Evolutionary conservation across 257 asterid species (phyloP).

Genomic region (Rauvolfia tetraphylla): DNA sequence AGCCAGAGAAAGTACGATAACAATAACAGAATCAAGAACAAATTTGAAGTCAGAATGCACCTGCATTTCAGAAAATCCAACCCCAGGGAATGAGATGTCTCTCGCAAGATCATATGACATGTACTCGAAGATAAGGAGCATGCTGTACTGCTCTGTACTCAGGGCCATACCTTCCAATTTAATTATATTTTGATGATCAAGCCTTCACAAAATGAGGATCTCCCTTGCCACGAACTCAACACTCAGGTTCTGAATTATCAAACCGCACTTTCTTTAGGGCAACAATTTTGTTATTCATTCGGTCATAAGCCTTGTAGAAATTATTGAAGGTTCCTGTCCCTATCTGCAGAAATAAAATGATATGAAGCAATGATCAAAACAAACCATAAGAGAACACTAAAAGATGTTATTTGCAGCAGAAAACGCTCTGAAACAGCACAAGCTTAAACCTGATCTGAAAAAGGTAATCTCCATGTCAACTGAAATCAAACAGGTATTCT

Average conservation of each 20-base stretch:
- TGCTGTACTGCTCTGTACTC: constrained; percentile 52
- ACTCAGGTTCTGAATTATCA: constrained; percentile 69
- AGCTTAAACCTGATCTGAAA: background rate
- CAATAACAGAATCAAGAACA: background rate
- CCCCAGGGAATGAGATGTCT: constrained; percentile 56
- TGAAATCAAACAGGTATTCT: background rate
- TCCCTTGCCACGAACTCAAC: constrained; percentile 87
- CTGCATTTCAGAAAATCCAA: constrained; percentile 66
- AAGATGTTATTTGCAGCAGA: background rate
- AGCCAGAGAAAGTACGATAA: background rate
- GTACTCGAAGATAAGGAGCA: constrained; percentile 68
- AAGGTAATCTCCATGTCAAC: background rate
- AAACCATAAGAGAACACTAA: background rate
- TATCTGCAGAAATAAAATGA: constrained; percentile 54
- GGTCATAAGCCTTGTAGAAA: constrained; percentile 72
- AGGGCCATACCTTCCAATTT: constrained; percentile 67
- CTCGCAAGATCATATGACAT: constrained; percentile 80
- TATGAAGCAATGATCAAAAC: constrained; percentile 37
- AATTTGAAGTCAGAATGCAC: constrained; percentile 23
- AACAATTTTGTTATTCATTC: constrained; percentile 39
- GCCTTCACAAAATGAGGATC: constrained; percentile 62
- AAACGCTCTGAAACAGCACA: background rate
- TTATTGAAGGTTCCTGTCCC: constrained; percentile 87
- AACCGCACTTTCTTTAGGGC: constrained; percentile 78
- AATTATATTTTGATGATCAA: constrained; percentile 71